phyloP scores from a whole-genome alignment of 1,284 basidiomycete genomes.

The Grifola frondosa region DNA sequence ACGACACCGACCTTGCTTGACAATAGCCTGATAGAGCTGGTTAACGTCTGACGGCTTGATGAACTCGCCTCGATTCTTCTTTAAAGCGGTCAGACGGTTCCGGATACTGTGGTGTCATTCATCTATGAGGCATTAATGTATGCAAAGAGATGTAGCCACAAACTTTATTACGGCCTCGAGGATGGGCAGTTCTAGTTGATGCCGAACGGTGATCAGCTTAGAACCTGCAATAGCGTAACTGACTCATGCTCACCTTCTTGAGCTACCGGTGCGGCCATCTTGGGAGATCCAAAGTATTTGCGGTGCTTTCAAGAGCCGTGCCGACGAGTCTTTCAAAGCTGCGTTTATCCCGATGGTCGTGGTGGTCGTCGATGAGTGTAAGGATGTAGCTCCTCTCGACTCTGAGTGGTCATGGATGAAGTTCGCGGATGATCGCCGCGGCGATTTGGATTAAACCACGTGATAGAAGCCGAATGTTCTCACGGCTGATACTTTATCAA shows the following conservation, averaged over 20 bases:
- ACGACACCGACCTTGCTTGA: constrained; percentile 80
- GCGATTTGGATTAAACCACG: constrained; percentile 8
- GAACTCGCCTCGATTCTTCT: constrained; percentile 86
- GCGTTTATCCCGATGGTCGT: constrained; percentile 3
- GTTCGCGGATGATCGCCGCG: constrained; percentile 1
- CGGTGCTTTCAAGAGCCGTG: not conserved
- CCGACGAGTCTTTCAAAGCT: not conserved
- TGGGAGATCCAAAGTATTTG: not conserved
- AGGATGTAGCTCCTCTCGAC: constrained; percentile 13
- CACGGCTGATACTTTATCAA: constrained; percentile 35
- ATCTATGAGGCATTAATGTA: constrained; percentile 3
- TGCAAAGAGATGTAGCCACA: constrained; percentile 25
- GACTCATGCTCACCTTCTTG: constrained; percentile 61
- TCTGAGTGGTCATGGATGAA: constrained; percentile 6
- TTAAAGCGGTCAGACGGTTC: constrained; percentile 84
- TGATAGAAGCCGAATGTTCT: constrained; percentile 23
- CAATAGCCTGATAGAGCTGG: constrained; percentile 88
- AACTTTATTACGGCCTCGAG: constrained; percentile 94
- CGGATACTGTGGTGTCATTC: constrained; percentile 87
- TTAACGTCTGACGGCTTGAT: constrained; percentile 94
- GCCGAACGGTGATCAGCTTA: constrained; percentile 27
- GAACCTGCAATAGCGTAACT: constrained; percentile 17
- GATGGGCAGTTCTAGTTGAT: constrained; percentile 78
- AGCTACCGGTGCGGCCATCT: constrained; percentile 65
- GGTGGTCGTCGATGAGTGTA: constrained; percentile 7